phyloP scores from a whole-genome alignment of 1,284 basidiomycete species.

The Apiotrichum gracile region DNA sequence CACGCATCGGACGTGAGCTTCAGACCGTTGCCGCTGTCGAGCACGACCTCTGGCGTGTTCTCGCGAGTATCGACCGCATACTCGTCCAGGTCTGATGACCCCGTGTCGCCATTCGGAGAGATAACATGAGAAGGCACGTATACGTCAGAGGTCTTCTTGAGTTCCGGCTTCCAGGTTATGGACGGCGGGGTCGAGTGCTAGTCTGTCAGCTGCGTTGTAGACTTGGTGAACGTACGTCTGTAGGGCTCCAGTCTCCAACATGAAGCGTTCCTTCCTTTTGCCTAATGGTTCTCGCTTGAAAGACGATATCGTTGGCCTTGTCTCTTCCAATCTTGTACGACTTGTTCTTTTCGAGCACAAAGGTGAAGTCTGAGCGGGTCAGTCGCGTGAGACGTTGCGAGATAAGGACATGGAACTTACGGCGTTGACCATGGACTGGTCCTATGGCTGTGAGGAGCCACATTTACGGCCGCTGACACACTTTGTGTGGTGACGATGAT shows the following conservation, averaged over 20 bases:
- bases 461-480: slow-evolving; percentile 27
- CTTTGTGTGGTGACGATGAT: not conserved
- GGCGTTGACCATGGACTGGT: slow-evolving; percentile 32
- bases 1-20: slow-evolving; percentile 11
- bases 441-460: slow-evolving; percentile 41
- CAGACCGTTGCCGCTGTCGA: slow-evolving; percentile 20
- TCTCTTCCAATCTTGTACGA: slow-evolving; percentile 35
- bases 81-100: slow-evolving; percentile 20
- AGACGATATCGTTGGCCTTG: slow-evolving; percentile 27
- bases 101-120: slow-evolving; percentile 5
- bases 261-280: slow-evolving; percentile 28
- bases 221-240: slow-evolving; percentile 21
- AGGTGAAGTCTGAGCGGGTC: slow-evolving; percentile 31
- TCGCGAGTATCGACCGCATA: slow-evolving; percentile 19
- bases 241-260: slow-evolving; percentile 35
- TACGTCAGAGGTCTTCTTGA: slow-evolving; percentile 26
- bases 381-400: not conserved
- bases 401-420: slow-evolving; percentile 17
- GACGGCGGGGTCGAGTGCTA: slow-evolving; percentile 18
- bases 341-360: slow-evolving; percentile 31
- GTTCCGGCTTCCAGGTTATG: slow-evolving; percentile 24
- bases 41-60: slow-evolving; percentile 12
- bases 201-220: not conserved
- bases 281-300: slow-evolving; percentile 20
- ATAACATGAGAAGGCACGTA: slow-evolving; percentile 19